These are phyloP conservation scores for Gracilaria vermiculophylla DNA, from an alignment of 23 red algal genomes.

Conservation along the genomic window DNA sequence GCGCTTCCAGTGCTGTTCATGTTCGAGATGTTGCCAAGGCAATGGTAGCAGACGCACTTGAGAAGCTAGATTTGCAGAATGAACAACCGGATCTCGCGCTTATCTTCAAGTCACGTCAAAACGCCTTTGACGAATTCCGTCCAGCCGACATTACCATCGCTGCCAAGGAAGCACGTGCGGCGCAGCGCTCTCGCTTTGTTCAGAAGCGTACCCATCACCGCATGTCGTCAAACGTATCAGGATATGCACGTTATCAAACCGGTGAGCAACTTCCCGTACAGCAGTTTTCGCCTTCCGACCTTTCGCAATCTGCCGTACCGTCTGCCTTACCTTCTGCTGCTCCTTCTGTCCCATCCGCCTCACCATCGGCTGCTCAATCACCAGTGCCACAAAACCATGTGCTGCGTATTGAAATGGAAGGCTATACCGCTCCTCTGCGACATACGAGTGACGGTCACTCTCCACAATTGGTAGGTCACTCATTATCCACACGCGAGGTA, in stretches of 20 bases:
- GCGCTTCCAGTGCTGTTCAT: conserved; percentile 31
- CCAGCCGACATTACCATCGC: background rate
- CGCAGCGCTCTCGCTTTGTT: conserved; percentile 6
- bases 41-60: conserved; percentile 48
- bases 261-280: background rate
- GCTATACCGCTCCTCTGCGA: background rate
- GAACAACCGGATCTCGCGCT: conserved; percentile 22
- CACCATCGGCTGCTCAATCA: background rate
- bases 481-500: background rate
- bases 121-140: conserved; percentile 3
- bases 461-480: background rate
- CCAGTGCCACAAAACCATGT: background rate
- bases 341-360: background rate
- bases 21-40: conserved; percentile 61
- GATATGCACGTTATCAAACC: background rate
- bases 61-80: conserved; percentile 18
- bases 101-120: conserved; percentile 18
- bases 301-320: conserved; percentile 25
- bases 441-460: background rate
- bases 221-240: background rate
- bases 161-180: background rate
- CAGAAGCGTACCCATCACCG: background rate
- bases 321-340: conserved; percentile 11
- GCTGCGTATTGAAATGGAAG: conserved; percentile 11
- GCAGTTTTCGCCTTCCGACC: background rate